Base-by-base conservation (phyloP, 2,329 filamentous ascomycete genomes). In the Xylariales sp. region DNA sequence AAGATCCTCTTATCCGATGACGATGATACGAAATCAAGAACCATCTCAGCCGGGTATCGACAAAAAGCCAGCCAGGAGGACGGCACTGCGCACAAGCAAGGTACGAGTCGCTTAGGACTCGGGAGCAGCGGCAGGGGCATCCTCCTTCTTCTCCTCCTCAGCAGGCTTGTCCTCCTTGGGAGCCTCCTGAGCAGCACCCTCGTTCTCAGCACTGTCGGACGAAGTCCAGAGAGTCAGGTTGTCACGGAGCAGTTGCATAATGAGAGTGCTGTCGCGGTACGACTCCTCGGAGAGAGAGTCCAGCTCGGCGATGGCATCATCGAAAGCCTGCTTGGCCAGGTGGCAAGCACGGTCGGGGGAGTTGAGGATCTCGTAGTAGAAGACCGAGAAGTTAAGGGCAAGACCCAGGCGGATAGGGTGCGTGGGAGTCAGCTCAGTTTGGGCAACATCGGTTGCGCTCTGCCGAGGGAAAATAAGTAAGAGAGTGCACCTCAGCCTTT, bases 301-400 rank as follows among this genome's bases (percentile, higher is more conserved):
- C 56, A 97, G 88, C 82, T 97, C 90, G 61, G 91, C 91, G 66
- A 97, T 96, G 60, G 91, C 91, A 67, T 96, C 91, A 65, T 97
- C 91, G 62, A 97, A 97, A 35, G 93, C 91, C 77, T 97, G 91
- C 83, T 97, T 97, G 70, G 91, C 91, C 53, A 97, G 83, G 66
- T 97, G 91, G 82, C 91, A 97, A 61, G 91, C 91, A 63, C 87
- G 88, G 70, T 96, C 90, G 60, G 90, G 91, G 24, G 90, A 94
- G 84, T 96, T 97, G 63, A 96, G 77, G 66, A 96, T 96, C 80
- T 96, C 93, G 71, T 96, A 95, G 82, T 95, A 95, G 78, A 96
- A 96, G 60, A 96, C 91, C 49, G 90, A 96, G 82, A 97, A 96
- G 85, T 96, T 97, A 56, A 97, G 83, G 54, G 91, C 91, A 60